phyloP scores from a whole-genome alignment of 2,329 filamentous ascomycete genomes.

The Scedosporium minutisporum region DNA sequence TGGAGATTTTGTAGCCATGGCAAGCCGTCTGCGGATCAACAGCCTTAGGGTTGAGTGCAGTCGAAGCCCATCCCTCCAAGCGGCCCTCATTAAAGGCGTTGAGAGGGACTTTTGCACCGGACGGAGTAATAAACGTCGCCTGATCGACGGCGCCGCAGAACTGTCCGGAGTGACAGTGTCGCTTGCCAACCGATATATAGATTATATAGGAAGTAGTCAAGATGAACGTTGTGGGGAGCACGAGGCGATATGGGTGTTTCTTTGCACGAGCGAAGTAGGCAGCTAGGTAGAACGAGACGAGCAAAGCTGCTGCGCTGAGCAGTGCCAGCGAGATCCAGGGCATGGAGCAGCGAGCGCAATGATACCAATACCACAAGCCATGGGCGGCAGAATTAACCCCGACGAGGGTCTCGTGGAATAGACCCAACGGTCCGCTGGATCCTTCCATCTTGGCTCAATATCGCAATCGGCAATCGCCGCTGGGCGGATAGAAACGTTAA shows the following conservation, averaged over 20 bases:
- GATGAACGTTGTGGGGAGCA: neutral
- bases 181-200: neutral
- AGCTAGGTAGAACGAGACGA: neutral
- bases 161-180: neutral
- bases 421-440: neutral
- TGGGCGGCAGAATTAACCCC: neutral
- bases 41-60: constrained; percentile 8
- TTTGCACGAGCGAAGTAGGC: neutral
- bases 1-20: constrained; percentile 58
- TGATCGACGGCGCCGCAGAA: constrained; percentile 2
- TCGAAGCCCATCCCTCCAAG: constrained; percentile 5
- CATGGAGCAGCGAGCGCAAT: neutral
- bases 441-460: neutral
- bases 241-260: neutral
- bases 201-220: neutral
- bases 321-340: neutral
- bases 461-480: neutral
- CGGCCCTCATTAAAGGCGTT: neutral
- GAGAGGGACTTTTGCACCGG: constrained; percentile 1
- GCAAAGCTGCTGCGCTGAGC: neutral
- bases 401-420: neutral
- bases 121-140: constrained; percentile 5
- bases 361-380: neutral
- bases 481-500: neutral
- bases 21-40: constrained; percentile 35